These are phyloP conservation scores for Allium cepa DNA, from an alignment of 106 monocot genomes.

Conservation along the genomic window DNA sequence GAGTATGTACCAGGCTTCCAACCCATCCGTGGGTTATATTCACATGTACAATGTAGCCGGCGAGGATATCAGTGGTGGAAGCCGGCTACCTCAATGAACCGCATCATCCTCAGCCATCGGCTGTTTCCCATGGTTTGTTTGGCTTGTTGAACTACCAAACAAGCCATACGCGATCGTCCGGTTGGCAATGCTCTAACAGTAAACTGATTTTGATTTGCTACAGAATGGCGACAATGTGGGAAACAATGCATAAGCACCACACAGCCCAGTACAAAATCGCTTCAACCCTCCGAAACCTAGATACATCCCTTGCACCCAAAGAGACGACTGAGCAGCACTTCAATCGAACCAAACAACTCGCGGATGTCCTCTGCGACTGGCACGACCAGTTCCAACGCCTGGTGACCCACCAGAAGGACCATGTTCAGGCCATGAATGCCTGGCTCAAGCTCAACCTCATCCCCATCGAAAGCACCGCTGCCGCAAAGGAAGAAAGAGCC, in stretches of 20 bases:
- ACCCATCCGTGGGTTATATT: no score
- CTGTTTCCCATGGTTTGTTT: no score
- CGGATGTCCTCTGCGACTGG: constrained; percentile 36
- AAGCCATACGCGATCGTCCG: no score
- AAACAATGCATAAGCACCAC: constrained; percentile 61
- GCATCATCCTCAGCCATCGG: no score
- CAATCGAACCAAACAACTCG: constrained; percentile 42
- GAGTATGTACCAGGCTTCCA: no score
- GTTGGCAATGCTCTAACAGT: no score
- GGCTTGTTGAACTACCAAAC: no score
- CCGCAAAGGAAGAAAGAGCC: constrained; percentile 43
- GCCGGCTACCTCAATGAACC: no score
- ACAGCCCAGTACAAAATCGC: constrained; percentile 36
- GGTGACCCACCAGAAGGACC: constrained; percentile 60
- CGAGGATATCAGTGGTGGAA: no score
- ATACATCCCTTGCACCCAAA: constrained; percentile 37
- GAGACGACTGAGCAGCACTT: constrained; percentile 56
- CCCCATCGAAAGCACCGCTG: constrained; percentile 65
- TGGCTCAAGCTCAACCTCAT: constrained; percentile 74
- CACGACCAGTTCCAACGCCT: constrained; percentile 56
- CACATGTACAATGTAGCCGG: no score
- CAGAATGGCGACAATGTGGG: constrained; percentile 93
- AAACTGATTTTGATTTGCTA: background rate
- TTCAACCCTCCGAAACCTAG: constrained; percentile 25
- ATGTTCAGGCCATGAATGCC: constrained; percentile 46